phyloP scores from a whole-genome alignment of 176 grass and related monocot genomes.

The Ensete glaucum region DNA sequence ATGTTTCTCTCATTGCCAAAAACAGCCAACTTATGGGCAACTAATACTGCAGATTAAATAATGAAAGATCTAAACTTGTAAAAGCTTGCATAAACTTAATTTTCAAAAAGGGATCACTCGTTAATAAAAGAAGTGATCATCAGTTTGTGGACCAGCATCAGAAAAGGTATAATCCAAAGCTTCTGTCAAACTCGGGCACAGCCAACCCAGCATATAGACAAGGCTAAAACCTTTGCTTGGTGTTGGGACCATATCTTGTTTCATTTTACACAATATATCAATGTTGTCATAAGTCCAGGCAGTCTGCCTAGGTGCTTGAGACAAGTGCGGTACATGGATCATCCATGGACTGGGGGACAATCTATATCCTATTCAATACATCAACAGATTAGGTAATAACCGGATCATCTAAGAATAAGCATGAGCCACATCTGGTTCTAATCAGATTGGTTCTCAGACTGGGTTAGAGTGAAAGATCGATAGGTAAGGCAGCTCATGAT shows the following conservation, averaged over 20 bases:
- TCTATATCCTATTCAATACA: no score
- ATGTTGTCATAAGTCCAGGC: neutral
- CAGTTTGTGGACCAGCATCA: neutral
- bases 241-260: neutral
- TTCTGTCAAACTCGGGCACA: neutral
- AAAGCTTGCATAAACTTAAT: neutral
- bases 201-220: neutral
- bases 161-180: neutral
- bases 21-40: slow-evolving; percentile 5
- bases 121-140: neutral
- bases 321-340: neutral
- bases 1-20: slow-evolving; percentile 7
- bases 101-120: neutral
- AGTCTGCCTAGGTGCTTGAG: neutral
- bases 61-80: neutral
- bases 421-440: no score
- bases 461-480: no score
- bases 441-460: no score
- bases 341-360: no score
- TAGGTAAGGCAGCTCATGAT: no score
- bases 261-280: neutral
- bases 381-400: no score
- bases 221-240: neutral
- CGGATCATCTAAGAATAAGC: no score
- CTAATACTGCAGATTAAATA: slow-evolving; percentile 5